These are phyloP conservation scores for Alternaria viburni DNA, from an alignment of 2,329 filamentous ascomycete genomes.

Conservation along the genomic window DNA sequence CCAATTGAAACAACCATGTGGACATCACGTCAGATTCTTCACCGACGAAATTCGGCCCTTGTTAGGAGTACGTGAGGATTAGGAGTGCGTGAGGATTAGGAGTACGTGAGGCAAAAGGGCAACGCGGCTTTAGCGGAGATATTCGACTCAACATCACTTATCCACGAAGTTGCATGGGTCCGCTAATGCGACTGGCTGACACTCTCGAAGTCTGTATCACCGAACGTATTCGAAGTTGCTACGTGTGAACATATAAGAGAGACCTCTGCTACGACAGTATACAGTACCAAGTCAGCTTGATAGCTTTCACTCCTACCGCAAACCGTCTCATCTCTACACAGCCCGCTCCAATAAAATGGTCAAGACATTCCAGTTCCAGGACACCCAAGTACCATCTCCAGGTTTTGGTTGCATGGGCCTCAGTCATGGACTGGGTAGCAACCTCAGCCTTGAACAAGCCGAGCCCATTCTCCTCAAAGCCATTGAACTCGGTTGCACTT, in stretches of 20 bases:
- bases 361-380: constrained; percentile 28
- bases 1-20: not conserved
- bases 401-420: constrained; percentile 65
- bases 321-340: not conserved
- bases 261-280: no score
- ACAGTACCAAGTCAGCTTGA: no score
- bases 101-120: not conserved
- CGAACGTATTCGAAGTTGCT: not conserved
- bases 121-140: not conserved
- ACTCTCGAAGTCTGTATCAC: not conserved
- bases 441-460: constrained; percentile 52
- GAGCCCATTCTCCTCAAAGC: constrained; percentile 58
- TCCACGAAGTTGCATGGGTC: not conserved
- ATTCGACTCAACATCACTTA: not conserved
- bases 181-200: not conserved
- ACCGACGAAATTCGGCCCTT: not conserved
- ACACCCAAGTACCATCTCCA: constrained; percentile 53
- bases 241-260: not conserved
- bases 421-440: constrained; percentile 53
- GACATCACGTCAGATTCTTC: not conserved
- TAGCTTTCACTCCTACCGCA: not conserved
- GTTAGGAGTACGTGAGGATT: not conserved
- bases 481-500: constrained; percentile 58
- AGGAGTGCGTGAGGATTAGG: not conserved
- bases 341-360: constrained; percentile 12